Conservation (phyloP, 257 asterid species). For the Solanum bulbocastanum region DNA sequence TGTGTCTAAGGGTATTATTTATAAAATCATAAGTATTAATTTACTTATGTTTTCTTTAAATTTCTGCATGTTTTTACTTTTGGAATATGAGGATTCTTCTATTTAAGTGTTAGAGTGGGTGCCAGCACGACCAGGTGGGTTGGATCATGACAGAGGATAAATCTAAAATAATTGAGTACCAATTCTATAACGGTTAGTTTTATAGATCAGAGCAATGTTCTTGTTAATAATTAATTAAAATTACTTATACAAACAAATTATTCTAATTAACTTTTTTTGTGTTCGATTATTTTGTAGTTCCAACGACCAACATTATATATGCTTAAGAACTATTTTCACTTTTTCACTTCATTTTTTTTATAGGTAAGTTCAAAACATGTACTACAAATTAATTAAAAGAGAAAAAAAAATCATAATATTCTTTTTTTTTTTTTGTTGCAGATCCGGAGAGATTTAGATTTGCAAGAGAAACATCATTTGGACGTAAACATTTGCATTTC, state of each 20-base stretch:
- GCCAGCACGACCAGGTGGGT: no score
- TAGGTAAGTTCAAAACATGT: neutral
- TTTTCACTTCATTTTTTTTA: neutral
- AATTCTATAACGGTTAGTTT: constrained; percentile 3
- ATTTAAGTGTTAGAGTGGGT: no score
- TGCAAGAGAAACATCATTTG: constrained; percentile 20
- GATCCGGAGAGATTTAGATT: constrained; percentile 15
- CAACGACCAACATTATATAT: neutral
- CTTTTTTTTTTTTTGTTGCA: neutral
- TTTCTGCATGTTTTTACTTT: no score
- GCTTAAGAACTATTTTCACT: neutral
- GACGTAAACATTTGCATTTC: constrained; percentile 13
- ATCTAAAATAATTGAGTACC: constrained; percentile 9
- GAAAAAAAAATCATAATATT: neutral
- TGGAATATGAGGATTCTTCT: no score
- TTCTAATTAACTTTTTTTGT: neutral
- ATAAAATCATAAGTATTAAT: no score
- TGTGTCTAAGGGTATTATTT: no score
- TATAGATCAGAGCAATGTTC: neutral
- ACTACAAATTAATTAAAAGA: neutral
- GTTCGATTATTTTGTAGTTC: neutral
- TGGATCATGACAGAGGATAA: neutral
- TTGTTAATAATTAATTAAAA: neutral
- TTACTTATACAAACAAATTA: neutral
- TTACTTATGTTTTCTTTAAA: no score